Evolutionary conservation across 2,329 filamentous ascomycete species (phyloP).

Genomic region (Grosmannia huntii): DNA sequence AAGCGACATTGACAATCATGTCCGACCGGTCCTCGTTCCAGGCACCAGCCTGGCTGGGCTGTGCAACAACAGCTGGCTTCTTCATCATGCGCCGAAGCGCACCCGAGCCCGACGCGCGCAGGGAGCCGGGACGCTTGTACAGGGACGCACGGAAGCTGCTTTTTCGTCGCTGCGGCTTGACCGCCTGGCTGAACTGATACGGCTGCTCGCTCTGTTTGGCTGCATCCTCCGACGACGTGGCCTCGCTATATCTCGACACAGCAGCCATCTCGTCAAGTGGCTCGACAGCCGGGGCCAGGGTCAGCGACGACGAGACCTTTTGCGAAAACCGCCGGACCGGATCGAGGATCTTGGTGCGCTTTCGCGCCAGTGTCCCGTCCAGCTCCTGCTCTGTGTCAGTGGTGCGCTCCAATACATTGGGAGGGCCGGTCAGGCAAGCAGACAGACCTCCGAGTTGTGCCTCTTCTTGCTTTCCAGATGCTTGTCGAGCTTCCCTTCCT

Average conservation of each 20-base stretch:
- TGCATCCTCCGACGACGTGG: conserved; percentile 7
- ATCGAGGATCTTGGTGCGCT: conserved; percentile 8
- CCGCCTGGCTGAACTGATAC: conserved; percentile 3
- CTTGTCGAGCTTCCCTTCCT: neutral
- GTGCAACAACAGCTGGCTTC: neutral
- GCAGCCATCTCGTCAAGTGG: neutral
- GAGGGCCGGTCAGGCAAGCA: neutral
- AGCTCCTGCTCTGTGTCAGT: neutral
- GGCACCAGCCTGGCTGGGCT: neutral
- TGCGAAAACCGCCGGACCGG: conserved; percentile 12
- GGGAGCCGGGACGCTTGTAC: conserved; percentile 1
- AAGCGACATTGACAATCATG: conserved; percentile 12
- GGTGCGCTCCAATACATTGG: neutral
- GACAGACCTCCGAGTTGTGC: conserved; percentile 3
- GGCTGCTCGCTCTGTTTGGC: conserved; percentile 7
- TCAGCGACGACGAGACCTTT: conserved; percentile 7
- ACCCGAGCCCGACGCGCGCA: conserved; percentile 2
- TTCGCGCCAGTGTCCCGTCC: conserved; percentile 1
- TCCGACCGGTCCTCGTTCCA: conserved; percentile 10
- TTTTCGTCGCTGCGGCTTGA: neutral
- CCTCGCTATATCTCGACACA: neutral
- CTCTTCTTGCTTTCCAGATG: conserved; percentile 7
- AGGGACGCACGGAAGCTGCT: conserved; percentile 4
- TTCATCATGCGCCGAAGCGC: conserved; percentile 9
- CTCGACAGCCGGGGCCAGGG: neutral